These are phyloP conservation scores for Populus hybrid DNA, from an alignment of 441 rosid species.

Conservation along the genomic window DNA sequence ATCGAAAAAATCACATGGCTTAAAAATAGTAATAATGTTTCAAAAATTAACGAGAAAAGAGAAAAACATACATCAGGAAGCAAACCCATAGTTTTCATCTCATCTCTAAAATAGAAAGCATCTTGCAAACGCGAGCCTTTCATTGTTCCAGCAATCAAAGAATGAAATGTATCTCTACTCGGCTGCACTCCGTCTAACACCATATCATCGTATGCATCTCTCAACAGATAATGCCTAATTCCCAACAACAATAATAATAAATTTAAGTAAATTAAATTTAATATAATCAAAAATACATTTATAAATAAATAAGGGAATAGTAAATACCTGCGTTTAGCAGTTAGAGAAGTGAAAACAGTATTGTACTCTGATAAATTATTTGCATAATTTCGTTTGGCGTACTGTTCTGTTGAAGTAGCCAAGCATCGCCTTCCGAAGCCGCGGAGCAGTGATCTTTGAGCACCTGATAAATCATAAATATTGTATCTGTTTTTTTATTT, in stretches of 20 bases:
- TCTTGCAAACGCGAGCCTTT: conserved; percentile 83
- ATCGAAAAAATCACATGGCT: not conserved
- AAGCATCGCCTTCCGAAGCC: conserved; percentile 46
- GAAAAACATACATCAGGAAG: conserved; percentile 70
- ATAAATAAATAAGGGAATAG: not conserved
- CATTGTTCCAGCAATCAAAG: conserved; percentile 81
- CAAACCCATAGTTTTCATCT: conserved; percentile 88
- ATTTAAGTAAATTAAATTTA: not conserved
- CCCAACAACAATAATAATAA: not conserved
- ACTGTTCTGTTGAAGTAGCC: conserved; percentile 31
- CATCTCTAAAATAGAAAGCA: conserved; percentile 74
- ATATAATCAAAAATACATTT: not conserved
- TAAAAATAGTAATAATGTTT: not conserved
- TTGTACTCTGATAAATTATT: conserved; percentile 63
- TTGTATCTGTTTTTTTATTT: not conserved
- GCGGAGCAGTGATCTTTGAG: conserved; percentile 43
- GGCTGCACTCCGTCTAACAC: conserved; percentile 94
- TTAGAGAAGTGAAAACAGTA: conserved; percentile 61
- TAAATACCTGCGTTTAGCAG: conserved; percentile 58
- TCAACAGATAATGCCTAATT: conserved; percentile 57
- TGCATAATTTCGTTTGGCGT: conserved; percentile 72
- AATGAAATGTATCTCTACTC: conserved; percentile 64
- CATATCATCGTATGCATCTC: conserved; percentile 93
- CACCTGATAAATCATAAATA: conserved; percentile 33
- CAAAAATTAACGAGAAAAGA: not conserved